Conservation (phyloP, 2,329 filamentous ascomycete species). For the Diaporthe sp. region DNA sequence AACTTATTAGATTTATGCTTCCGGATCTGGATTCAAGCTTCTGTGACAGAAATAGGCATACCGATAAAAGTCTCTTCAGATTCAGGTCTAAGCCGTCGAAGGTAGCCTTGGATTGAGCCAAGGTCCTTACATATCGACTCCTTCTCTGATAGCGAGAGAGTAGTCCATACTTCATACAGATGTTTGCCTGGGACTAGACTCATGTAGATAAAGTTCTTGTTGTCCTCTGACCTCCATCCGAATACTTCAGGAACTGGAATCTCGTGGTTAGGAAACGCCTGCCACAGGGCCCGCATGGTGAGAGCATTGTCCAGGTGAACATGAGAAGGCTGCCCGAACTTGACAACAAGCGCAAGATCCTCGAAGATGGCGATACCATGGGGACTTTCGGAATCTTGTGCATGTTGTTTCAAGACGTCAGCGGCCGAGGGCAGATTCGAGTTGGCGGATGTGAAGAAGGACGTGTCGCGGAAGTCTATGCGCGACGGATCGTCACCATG, state of each 20-base stretch:
- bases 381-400: not conserved
- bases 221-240: not conserved
- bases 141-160: not conserved
- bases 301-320: not conserved
- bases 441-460: not conserved
- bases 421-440: not conserved
- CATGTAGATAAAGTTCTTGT: conserved; percentile 4
- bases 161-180: not conserved
- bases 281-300: not conserved
- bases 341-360: not conserved
- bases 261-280: not conserved
- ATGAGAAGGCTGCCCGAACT: not conserved
- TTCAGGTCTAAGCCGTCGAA: not conserved
- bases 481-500: not conserved
- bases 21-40: not conserved
- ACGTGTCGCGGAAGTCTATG: not conserved
- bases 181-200: not conserved
- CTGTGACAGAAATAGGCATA: not conserved
- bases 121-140: not conserved
- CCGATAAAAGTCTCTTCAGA: not conserved
- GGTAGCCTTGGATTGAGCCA: not conserved
- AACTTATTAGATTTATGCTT: not conserved
- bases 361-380: not conserved
- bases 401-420: not conserved
- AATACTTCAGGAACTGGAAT: not conserved